These are phyloP conservation scores for Trichoderma aggressivum DNA, from an alignment of 2,329 filamentous ascomycete species.

Conservation along the genomic window DNA sequence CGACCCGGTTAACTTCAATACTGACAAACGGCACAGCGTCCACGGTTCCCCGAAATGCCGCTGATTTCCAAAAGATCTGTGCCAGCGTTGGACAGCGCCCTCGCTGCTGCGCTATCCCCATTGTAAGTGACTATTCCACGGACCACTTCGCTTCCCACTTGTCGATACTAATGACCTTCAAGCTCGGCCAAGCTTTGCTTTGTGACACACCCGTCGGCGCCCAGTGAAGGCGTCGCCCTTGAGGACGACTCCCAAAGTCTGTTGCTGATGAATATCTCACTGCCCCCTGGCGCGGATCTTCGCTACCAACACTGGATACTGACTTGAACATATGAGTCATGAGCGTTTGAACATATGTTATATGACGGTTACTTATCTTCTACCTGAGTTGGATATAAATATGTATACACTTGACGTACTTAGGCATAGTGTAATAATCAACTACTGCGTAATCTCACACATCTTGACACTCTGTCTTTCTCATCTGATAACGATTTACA, in stretches of 20 bases:
- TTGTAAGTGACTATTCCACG: constrained; percentile 8
- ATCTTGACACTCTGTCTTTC: neutral
- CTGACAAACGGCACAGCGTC: neutral
- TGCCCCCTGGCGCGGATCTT: neutral
- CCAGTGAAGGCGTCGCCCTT: neutral
- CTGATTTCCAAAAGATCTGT: neutral
- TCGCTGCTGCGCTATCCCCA: constrained; percentile 17
- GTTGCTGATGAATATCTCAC: neutral
- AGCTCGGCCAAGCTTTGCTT: constrained; percentile 13
- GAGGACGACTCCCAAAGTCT: neutral
- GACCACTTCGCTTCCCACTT: neutral
- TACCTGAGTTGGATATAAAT: neutral
- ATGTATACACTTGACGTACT: neutral
- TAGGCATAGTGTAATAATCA: neutral
- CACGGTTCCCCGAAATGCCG: neutral
- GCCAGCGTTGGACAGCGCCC: neutral
- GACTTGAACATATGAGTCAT: neutral
- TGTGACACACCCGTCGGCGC: constrained; percentile 6
- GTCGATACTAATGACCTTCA: neutral
- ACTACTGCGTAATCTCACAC: neutral
- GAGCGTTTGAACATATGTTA: neutral
- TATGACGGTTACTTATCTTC: neutral
- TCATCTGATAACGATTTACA: neutral
- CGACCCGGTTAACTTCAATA: neutral
- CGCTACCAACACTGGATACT: neutral